These are phyloP conservation scores for Eucalyptus shirleyi DNA, from an alignment of 345 rosid genomes.

Conservation along the genomic window DNA sequence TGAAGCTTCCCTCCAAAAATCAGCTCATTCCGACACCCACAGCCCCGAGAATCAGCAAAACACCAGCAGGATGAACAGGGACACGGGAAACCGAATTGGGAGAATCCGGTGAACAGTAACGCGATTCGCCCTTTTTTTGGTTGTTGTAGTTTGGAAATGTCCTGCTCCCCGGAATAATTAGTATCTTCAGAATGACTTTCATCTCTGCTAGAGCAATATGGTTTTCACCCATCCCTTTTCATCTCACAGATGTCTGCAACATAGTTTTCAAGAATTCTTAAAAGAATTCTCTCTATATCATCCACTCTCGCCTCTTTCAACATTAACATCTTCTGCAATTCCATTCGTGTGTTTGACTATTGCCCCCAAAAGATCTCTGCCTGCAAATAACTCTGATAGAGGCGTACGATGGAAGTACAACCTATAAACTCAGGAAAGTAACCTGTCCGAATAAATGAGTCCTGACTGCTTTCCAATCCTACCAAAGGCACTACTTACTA, in stretches of 20 bases:
- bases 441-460: conserved; percentile 31
- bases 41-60: too few relatives aligned
- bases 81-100: too few relatives aligned
- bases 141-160: too few relatives aligned
- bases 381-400: conserved; percentile 39
- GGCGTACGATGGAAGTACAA: conserved; percentile 40
- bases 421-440: conserved; percentile 62
- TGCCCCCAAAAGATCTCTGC: conserved; percentile 12
- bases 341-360: conserved; percentile 9
- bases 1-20: too few relatives aligned
- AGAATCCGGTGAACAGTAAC: too few relatives aligned
- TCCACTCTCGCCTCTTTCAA: conserved; percentile 15
- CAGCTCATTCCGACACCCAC: too few relatives aligned
- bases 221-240: background rate
- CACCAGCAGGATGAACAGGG: too few relatives aligned
- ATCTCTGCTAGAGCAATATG: background rate
- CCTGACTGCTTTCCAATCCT: conserved; percentile 34
- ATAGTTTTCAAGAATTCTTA: conserved; percentile 68
- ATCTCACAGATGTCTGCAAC: conserved; percentile 46
- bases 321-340: conserved; percentile 20
- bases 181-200: background rate
- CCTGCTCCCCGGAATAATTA: too few relatives aligned
- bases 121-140: too few relatives aligned
- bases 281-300: conserved; percentile 13
- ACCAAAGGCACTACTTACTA: conserved; percentile 14